Conservation (phyloP, 768 basidiomycete genomes). For the Collybia sordida region DNA sequence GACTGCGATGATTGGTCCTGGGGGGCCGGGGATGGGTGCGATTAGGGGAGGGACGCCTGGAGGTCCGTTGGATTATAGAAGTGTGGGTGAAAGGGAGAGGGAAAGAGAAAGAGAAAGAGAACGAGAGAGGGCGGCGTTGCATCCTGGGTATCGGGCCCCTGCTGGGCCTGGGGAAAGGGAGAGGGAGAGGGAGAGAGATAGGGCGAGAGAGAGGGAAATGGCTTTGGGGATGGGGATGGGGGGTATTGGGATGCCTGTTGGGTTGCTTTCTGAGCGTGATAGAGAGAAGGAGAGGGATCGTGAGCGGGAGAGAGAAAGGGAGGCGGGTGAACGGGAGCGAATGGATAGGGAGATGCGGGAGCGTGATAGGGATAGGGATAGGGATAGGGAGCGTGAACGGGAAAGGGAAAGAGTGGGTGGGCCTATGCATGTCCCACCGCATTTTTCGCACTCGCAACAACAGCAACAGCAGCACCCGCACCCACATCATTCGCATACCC, state of each 20-base stretch:
- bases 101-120: slow-evolving; percentile 14
- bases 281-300: slow-evolving; percentile 20
- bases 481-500: no score
- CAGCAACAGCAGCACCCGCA: no score
- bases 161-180: slow-evolving; percentile 6
- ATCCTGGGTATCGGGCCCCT: no score
- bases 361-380: slow-evolving; percentile 34
- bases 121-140: slow-evolving; percentile 6
- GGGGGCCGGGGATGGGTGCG: no score
- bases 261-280: neutral
- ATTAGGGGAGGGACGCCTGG: no score
- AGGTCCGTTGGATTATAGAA: no score
- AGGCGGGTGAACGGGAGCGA: slow-evolving; percentile 6
- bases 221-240: slow-evolving; percentile 7
- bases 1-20: no score
- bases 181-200: slow-evolving; percentile 12
- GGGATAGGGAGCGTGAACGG: slow-evolving; percentile 18
- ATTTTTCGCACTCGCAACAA: no score
- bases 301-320: slow-evolving; percentile 6
- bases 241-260: no score
- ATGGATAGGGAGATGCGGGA: slow-evolving; percentile 16
- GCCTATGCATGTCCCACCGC: no score
- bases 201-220: slow-evolving; percentile 23
- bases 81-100: neutral
- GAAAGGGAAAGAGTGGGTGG: neutral